Evolutionary conservation across 306 rosid species (phyloP).

Genomic region (Ammopiptanthus mongolicus): DNA sequence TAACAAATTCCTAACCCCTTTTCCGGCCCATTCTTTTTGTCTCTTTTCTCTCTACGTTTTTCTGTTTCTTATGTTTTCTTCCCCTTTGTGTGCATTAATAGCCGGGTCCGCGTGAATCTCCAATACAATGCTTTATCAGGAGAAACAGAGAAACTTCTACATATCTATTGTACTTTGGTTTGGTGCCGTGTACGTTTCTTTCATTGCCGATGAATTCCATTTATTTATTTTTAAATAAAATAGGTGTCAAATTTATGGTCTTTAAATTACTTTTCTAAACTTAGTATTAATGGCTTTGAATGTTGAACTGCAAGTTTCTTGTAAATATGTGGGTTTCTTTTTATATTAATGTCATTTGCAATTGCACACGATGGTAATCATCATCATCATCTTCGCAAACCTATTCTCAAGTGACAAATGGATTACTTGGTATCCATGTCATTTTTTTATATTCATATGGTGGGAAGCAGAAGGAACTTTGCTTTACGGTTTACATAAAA

Average conservation of each 20-base stretch:
- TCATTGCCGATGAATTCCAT: neutral
- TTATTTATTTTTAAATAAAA: neutral
- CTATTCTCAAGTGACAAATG: constrained; percentile 11
- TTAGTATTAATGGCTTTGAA: neutral
- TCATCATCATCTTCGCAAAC: neutral
- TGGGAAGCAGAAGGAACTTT: neutral
- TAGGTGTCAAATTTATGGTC: neutral
- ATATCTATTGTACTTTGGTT: constrained; percentile 58
- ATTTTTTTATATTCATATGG: neutral
- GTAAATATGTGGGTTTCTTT: constrained; percentile 3
- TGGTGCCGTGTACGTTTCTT: constrained; percentile 67
- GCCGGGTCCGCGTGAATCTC: constrained; percentile 87
- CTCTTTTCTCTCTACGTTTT: neutral
- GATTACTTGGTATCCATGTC: constrained; percentile 3
- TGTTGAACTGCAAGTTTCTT: constrained; percentile 14
- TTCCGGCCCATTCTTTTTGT: neutral
- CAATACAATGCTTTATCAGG: constrained; percentile 74
- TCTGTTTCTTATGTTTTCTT: neutral
- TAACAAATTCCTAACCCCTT: constrained; percentile 15
- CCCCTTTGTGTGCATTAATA: constrained; percentile 22
- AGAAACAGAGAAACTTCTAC: constrained; percentile 75
- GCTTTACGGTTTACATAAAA: neutral
- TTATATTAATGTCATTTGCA: neutral
- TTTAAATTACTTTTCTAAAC: neutral
- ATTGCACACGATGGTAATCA: neutral